Base-by-base conservation (phyloP, 352 stramenopile species). In the Phytopythium oedochilum region DNA sequence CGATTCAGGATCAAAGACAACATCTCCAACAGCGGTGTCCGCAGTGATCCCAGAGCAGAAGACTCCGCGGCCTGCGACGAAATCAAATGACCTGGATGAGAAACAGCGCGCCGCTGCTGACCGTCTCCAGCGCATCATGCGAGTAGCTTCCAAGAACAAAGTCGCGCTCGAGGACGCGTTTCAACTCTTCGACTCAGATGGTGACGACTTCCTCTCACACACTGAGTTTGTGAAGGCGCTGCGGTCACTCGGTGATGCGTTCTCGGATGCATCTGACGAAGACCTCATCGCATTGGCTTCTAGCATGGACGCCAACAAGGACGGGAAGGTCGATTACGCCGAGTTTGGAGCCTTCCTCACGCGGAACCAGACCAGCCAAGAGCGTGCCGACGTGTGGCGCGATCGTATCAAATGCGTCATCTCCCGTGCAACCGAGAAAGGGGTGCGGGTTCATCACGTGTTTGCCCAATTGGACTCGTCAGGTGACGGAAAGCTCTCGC, bases 381-480 rank as follows among this genome's bases (percentile, higher is more conserved):
- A 43, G 15, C 60, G 56, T 35, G 55, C 23, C 7, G 36, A 42
- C 14, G 46, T 10, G 28, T 78, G 78, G 57, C 67, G 63, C 10
- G 72, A 84, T 5, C 75, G 88, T 22, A 59, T 90, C 2, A 73
- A 78, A 26, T 68, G 71, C 2, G 71, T 92, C 14, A 44, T 92
- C 7, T 20, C 61, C 12, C 67, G 78, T 26, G 73, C 77, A 11
- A 60, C 78, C 40, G 70, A 84, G 35, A 86, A 88, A 59, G 79
- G 78, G 0, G 62, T 90, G 3, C 57, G 57, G 1, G 63, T 90
- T 4, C 73, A 88, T 31, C 65, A 89, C 23, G 70, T 92, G 9
- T 92, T 92, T 55, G 59, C 63, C 17, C 62, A 88, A 29, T 64
- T 92, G 5, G 83, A 92, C 31, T 32, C 57, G 3, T 90, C 78